Evolutionary conservation across 768 basidiomycete species (phyloP), one percentile per base, ranked within the genome.

Genomic region (Kockovaella imperatae): DNA sequence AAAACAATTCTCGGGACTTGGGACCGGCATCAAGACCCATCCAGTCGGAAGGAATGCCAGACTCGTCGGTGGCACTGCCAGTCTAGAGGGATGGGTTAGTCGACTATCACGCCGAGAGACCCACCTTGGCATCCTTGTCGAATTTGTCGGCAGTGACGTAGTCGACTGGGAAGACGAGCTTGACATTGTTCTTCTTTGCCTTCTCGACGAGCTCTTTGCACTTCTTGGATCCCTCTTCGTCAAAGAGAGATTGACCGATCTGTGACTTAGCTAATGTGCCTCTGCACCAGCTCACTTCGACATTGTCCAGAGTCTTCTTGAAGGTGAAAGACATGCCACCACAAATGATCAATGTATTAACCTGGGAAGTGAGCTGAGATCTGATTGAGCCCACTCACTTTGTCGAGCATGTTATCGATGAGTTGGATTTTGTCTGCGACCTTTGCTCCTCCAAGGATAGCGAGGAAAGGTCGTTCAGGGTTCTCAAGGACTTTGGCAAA

Each of bases 241-340:
- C 93, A 64, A 89, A 99, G 49, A 99, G 81, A 11, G 95, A 97
- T 55, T 84, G 79, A 47, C 93, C 93, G 61, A 99, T 99, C 87
- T 89, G 43, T 13, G 40, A 39, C 26, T 53, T 42, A 52, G 49
- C 36, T 47, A 45, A 8, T 0, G 21, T 29, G 17, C 17, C 18
- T 17, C 8, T 11, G n/a, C 11, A 26, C 35, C 14, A 63, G 86
- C 88, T 40, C 80, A 70, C 68, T 46, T 64, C 59, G 38, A 89
- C 77, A 52, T 80, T 77, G 49, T 96, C 79, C 49, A 93, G 77
- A 5, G 83, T 85, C 77, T 96, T 97, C 75, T 91, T 89, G 80
- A 99, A 99, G 49, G 93, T 99, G 75, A 95, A 99, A 29, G 88
- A 87, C 93, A 99, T 99, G 24, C 93, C 93, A 65, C 93, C 93